These are phyloP conservation scores for Botrytis aclada DNA, from an alignment of 2,329 filamentous ascomycete genomes.

Conservation along the genomic window DNA sequence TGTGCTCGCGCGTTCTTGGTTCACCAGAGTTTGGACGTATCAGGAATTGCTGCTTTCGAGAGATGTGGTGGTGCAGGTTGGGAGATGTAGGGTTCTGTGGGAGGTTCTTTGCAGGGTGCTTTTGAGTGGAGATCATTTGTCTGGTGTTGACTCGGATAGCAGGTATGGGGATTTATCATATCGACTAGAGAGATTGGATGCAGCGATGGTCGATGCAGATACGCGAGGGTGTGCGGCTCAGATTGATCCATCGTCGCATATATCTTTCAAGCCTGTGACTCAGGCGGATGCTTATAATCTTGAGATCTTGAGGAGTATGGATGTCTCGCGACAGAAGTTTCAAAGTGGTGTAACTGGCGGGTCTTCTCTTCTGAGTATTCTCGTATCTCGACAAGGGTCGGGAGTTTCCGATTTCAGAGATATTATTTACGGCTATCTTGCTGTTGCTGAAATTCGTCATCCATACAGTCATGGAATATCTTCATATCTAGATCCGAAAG, in stretches of 20 bases:
- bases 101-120: neutral
- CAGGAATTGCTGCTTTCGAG: neutral
- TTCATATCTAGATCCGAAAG: neutral
- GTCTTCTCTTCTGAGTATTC: neutral
- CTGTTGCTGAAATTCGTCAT: neutral
- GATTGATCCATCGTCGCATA: neutral
- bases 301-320: neutral
- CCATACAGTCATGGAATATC: neutral
- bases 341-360: neutral
- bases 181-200: neutral
- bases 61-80: neutral
- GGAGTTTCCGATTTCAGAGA: neutral
- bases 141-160: neutral
- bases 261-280: neutral
- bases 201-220: neutral
- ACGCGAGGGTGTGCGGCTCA: neutral
- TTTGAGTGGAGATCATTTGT: neutral
- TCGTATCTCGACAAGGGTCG: neutral
- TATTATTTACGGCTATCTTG: neutral
- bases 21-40: conserved; percentile 1
- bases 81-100: neutral
- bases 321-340: neutral
- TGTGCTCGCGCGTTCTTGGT: neutral
- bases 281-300: neutral
- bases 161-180: neutral